Evolutionary conservation across 495 filamentous ascomycete genomes (phyloP).

Genomic region (Aspergillus sclerotiicarbonarius): DNA sequence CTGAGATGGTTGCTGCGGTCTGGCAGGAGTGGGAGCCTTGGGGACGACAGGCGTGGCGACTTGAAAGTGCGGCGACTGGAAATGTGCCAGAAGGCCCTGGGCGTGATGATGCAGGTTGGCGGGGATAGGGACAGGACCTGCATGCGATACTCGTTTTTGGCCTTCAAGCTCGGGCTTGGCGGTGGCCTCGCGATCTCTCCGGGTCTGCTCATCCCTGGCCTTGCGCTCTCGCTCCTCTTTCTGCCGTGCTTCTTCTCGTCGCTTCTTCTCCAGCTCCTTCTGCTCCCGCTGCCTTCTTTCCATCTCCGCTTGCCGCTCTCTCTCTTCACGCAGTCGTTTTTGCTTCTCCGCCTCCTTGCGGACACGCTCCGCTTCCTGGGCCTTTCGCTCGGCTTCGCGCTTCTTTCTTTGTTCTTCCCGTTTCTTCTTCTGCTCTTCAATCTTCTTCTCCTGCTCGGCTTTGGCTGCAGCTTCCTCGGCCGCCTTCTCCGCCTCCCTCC

Average conservation of each 20-base stretch:
- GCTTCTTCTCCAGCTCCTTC: conserved; percentile 70
- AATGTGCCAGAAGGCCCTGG: conserved; percentile 35
- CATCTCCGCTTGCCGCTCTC: conserved; percentile 74
- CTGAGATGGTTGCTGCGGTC: conserved; percentile 73
- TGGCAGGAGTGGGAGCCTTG: conserved; percentile 76
- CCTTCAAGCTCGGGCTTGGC: conserved; percentile 50
- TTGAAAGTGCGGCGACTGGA: conserved; percentile 74
- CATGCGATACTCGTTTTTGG: conserved; percentile 48
- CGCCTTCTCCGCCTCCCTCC: conserved; percentile 81
- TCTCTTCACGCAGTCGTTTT: conserved; percentile 73
- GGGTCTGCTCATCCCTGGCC: conserved; percentile 60
- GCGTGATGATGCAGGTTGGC: conserved; percentile 52
- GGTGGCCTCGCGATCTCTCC: conserved; percentile 47
- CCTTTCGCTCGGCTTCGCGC: conserved; percentile 87
- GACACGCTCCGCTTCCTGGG: conserved; percentile 79
- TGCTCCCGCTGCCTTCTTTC: conserved; percentile 71
- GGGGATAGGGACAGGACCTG: conserved; percentile 50
- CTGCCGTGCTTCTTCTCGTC: conserved; percentile 58
- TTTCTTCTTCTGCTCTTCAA: conserved; percentile 74
- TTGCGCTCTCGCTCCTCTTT: conserved; percentile 69
- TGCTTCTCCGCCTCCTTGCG: conserved; percentile 78
- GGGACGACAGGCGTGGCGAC: conserved; percentile 78
- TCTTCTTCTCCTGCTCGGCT: conserved; percentile 74
- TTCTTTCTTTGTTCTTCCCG: conserved; percentile 89
- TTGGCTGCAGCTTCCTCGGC: conserved; percentile 80